phyloP scores from a whole-genome alignment of 2,329 filamentous ascomycete species.

The Epicoccum nigrum region DNA sequence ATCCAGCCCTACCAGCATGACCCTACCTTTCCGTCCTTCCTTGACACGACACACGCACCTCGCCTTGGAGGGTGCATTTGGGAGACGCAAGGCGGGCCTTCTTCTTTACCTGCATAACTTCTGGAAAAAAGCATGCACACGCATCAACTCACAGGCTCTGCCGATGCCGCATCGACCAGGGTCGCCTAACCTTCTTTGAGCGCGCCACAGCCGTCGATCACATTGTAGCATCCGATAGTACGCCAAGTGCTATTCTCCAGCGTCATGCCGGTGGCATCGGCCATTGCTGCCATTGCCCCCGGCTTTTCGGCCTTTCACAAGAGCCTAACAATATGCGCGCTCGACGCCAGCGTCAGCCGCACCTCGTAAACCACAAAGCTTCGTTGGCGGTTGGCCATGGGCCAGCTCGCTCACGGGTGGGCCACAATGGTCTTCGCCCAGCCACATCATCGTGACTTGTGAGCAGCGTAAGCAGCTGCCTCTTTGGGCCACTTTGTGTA shows the following conservation, averaged over 20 bases:
- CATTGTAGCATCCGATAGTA: conserved; percentile 14
- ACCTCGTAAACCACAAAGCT: too few species aligned
- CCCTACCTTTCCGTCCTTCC: conserved; percentile 1
- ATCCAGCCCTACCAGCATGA: conserved; percentile 11
- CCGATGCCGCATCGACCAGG: conserved; percentile 21
- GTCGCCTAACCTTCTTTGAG: conserved; percentile 15
- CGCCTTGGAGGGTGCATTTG: conserved; percentile 5
- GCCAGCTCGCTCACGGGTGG: not conserved
- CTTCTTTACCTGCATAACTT: not conserved
- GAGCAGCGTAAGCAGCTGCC: conserved; percentile 22
- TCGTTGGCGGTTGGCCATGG: too few species aligned
- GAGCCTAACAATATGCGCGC: not conserved
- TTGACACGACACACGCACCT: conserved; percentile 9
- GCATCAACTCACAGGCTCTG: conserved; percentile 9
- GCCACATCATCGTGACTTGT: conserved; percentile 15
- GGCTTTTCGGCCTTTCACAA: conserved; percentile 7
- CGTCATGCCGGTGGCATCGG: conserved; percentile 10
- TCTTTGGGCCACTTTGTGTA: conserved; percentile 14
- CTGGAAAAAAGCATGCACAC: conserved; percentile 4
- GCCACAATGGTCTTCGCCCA: conserved; percentile 4
- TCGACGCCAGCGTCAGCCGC: conserved; percentile 12
- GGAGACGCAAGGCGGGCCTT: conserved; percentile 10
- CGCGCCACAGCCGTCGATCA: conserved; percentile 31
- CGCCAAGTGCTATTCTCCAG: conserved; percentile 9
- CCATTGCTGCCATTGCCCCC: conserved; percentile 2